Percentiles rank a stretch among this genome's conserved stretches.
phyloP scores from a whole-genome alignment of 176 grass and related monocot genomes.

The Hordeum marinum region DNA sequence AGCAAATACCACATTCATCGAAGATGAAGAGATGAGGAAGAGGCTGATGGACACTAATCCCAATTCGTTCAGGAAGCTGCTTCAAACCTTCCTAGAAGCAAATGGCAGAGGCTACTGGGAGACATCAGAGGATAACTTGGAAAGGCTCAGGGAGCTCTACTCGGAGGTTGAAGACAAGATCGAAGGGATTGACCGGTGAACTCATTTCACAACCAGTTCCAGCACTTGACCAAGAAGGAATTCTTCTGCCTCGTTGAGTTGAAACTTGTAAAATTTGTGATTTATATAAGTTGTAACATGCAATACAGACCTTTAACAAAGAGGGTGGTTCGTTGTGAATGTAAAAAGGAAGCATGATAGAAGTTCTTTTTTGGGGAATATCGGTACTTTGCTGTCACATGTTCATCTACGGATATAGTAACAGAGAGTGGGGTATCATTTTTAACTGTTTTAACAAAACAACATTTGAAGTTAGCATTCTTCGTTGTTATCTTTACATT shows the following conservation, averaged over 20 bases:
- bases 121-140: slow-evolving; percentile 93
- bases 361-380: slow-evolving; percentile 9
- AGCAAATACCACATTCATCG: slow-evolving; percentile 83
- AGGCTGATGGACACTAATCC: slow-evolving; percentile 91
- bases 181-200: slow-evolving; percentile 89
- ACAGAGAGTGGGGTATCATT: slow-evolving; percentile 7
- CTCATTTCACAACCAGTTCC: not conserved
- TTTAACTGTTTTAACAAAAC: not conserved
- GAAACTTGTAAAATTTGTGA: slow-evolving; percentile 39
- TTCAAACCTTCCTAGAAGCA: slow-evolving; percentile 96
- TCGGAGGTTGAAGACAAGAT: slow-evolving; percentile 99
- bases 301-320: slow-evolving; percentile 35
- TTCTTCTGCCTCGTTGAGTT: slow-evolving; percentile 24
- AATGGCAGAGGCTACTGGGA: slow-evolving; percentile 98
- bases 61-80: slow-evolving; percentile 90
- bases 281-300: slow-evolving; percentile 40
- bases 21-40: slow-evolving; percentile 89
- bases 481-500: slow-evolving; percentile 4
- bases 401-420: slow-evolving; percentile 6
- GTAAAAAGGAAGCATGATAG: slow-evolving; percentile 16
- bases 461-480: not conserved
- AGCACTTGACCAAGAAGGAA: slow-evolving; percentile 7
- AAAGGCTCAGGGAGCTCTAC: slow-evolving; percentile 74
- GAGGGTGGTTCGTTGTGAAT: slow-evolving; percentile 25
- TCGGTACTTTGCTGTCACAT: slow-evolving; percentile 3